A percentile compares a stretch with the other conserved stretches of the same genome.
These are phyloP conservation scores for Ascochyta pisi DNA, from an alignment of 2,329 filamentous ascomycete genomes.

Conservation along the genomic window DNA sequence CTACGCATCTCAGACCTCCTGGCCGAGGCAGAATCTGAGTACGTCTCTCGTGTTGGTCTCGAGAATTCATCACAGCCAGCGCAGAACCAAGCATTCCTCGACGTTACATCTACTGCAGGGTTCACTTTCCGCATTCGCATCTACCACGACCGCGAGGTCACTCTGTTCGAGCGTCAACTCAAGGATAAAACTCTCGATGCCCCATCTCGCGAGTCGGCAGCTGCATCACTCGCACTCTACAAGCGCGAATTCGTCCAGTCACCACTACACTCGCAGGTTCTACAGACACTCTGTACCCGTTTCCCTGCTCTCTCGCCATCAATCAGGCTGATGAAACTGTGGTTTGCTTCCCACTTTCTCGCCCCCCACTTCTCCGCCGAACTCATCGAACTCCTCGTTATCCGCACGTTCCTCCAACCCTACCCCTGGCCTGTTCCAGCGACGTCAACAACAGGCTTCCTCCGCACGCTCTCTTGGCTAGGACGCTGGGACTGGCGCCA, in stretches of 20 bases:
- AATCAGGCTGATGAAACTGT: conserved; percentile 84
- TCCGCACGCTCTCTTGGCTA: conserved; percentile 80
- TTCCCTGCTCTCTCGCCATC: conserved; percentile 81
- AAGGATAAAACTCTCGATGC: conserved; percentile 75
- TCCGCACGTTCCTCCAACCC: conserved; percentile 79
- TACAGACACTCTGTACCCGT: conserved; percentile 80
- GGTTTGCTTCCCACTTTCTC: conserved; percentile 87
- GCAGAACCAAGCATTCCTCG: conserved; percentile 81
- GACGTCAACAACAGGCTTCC: conserved; percentile 78
- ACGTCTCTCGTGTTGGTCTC: conserved; percentile 76
- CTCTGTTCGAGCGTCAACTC: conserved; percentile 77
- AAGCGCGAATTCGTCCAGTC: conserved; percentile 74
- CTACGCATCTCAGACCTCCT: conserved; percentile 76
- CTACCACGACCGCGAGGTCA: conserved; percentile 85
- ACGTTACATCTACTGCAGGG: conserved; percentile 75
- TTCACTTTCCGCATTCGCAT: conserved; percentile 84
- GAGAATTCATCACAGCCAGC: conserved; percentile 75
- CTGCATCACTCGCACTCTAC: conserved; percentile 72
- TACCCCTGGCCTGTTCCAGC: conserved; percentile 82
- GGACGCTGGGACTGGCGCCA: conserved; percentile 91
- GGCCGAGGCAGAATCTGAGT: conserved; percentile 64
- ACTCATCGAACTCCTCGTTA: conserved; percentile 81
- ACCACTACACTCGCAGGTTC: conserved; percentile 80
- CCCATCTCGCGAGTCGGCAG: conserved; percentile 71
- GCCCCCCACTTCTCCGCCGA: conserved; percentile 77